Percentiles rank a stretch among this genome's conserved stretches.
Conservation (phyloP, 1,284 basidiomycete species). For the Trichosporon asahii region DNA sequence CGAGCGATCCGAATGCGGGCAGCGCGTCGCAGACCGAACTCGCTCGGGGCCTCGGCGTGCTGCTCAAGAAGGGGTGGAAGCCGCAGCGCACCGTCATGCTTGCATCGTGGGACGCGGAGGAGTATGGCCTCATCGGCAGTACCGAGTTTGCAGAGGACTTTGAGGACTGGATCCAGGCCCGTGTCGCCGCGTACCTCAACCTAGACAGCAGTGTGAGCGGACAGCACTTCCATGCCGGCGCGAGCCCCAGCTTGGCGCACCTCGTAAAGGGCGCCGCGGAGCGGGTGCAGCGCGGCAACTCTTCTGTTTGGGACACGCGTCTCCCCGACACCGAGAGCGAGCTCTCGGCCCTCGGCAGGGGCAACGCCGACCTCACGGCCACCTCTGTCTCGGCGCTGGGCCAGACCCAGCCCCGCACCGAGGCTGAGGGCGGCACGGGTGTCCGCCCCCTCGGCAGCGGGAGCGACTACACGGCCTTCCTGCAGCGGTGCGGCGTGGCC, state of each 20-base stretch:
- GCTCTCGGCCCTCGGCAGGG: not conserved
- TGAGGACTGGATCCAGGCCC: slow-evolving; percentile 67
- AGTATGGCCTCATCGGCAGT: slow-evolving; percentile 82
- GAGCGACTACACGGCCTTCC: slow-evolving; percentile 71
- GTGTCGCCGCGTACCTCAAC: slow-evolving; percentile 84
- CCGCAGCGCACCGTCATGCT: slow-evolving; percentile 84
- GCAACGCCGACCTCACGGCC: slow-evolving; percentile 13
- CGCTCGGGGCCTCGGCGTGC: slow-evolving; percentile 71
- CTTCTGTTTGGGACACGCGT: slow-evolving; percentile 48
- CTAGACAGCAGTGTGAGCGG: slow-evolving; percentile 68
- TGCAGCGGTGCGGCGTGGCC: slow-evolving; percentile 56
- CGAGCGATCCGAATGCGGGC: slow-evolving; percentile 78
- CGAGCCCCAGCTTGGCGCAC: slow-evolving; percentile 64
- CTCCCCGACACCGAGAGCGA: not conserved
- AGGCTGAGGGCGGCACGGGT: slow-evolving; percentile 25
- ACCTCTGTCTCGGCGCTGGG: not conserved
- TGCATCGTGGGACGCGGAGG: slow-evolving; percentile 90
- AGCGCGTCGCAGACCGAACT: slow-evolving; percentile 82
- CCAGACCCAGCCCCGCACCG: not conserved
- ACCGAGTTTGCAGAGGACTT: slow-evolving; percentile 91
- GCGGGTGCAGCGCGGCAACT: slow-evolving; percentile 60
- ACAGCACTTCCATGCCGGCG: slow-evolving; percentile 57
- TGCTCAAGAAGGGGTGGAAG: slow-evolving; percentile 76
- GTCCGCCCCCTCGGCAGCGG: slow-evolving; percentile 53
- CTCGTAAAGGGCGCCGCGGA: slow-evolving; percentile 66